Base-by-base conservation (phyloP, 1,139 yeast genomes). In the Candida anutae region DNA sequence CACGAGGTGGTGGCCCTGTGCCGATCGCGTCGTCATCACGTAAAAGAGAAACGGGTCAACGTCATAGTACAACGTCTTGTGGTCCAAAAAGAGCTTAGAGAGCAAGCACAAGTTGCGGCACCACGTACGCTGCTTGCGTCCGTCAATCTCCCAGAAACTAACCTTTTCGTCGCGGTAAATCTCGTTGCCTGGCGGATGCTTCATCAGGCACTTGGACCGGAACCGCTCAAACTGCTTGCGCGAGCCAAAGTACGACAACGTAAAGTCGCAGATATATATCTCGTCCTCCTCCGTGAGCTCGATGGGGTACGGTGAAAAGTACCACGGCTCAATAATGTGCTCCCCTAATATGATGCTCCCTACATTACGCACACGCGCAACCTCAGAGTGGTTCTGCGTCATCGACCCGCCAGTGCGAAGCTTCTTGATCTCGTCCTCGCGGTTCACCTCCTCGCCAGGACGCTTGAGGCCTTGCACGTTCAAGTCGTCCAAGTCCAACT, bases 141-240 rank as follows among this genome's bases (percentile, higher is more conserved):
- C 99, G 51, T 90, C 99, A 35, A 90, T 87, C 53, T 90, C 99
- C 69, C 90, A 90, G 50, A 90, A 88, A 22, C 64, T 73, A 40
- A 58, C 78, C 39, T 71, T 68, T 11, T 74, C 84, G 50, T 93
- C 98, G 31, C 98, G 64, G 52, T 90, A 90, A 12, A 90, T 88
- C 49, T 90, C 98, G 55, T 90, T 90, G 0, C 99, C 99, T 0
- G 99, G 98, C 1, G 99, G 99, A 46, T 90, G 97, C 43, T 79
- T 76, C 58, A 80, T 62, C 4, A 94, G 79, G 46, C 94, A 83
- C 50, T 90, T 90, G 14, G 74, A 55, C 46, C 97, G 68, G 57
- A 84, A 90, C 35, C 99, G 63, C 56, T 88, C 94, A 59, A 88
- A 90, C 55, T 88, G 97, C 48, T 83, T 85, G 36, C 69, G 66